Evolutionary conservation across 129 eudicot genomes (phyloP), one percentile per base, ranked within the genome.

Genomic region (Artemisia annua): DNA sequence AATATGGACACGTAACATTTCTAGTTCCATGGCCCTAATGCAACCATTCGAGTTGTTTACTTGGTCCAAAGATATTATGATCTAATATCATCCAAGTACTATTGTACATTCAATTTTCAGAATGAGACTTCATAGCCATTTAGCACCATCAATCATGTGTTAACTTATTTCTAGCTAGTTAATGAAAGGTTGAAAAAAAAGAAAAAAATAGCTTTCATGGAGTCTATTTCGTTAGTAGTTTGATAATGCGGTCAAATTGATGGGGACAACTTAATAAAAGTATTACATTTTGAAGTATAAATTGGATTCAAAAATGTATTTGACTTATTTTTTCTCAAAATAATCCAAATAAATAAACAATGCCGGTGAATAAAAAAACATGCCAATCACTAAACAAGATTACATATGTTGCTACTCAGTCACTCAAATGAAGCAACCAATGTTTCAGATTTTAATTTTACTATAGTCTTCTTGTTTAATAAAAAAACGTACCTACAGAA

Each of bases 191-290:
- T 67, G 50, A 62, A 58, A 57, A 46, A 4, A 18, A 49, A 15
- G 20, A 60, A 68, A 74, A 60, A 69, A 69, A 14, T 4, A 48
- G 46, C 57, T 76, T 4, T 35, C 44, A 35, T 49, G 19, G 11
- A 28, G 64, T 28, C 65, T 53, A 52, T 48, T 20, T 55, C 54
- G 60, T 50, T 52, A 60, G 13, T 60, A 44, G 67, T 44, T 55
- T 52, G 17, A 51, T 51, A 11, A 69, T 50, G 81, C 56, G 43
- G 75, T 50, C 71, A 69, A 70, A 61, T 51, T 78, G 76, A 78
- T 70, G 51, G 66, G 57, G 66, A 78, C 81, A 62, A 62, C 70
- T 30, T 19, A 51, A 63, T 63, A 69, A 20, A 60, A 77, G 81
- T 61, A 61, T 50, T 5, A 76, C 50, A n/a, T 60, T 69, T 32